Evolutionary conservation across 2,329 filamentous ascomycete genomes (phyloP).

Genomic region (Zarea fungicola): DNA sequence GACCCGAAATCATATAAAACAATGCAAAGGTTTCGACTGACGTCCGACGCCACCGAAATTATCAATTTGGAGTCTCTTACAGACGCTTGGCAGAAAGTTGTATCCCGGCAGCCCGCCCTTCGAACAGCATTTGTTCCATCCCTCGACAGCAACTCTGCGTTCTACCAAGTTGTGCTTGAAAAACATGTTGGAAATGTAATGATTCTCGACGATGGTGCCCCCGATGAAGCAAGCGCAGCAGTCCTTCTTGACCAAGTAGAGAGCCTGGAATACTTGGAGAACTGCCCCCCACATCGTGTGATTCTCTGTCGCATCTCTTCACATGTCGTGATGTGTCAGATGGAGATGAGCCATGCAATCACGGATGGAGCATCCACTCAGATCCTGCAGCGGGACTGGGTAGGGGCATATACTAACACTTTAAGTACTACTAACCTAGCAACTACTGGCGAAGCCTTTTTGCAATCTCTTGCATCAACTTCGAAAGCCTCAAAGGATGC

Average conservation of each 20-base stretch:
- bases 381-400: conserved; percentile 7
- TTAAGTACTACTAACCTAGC: neutral
- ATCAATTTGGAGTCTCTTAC: conserved; percentile 2
- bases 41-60: neutral
- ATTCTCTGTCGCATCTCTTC: conserved; percentile 3
- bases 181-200: neutral
- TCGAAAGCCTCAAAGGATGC: neutral
- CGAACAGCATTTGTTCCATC: conserved; percentile 14
- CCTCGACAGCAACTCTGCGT: neutral
- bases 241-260: neutral
- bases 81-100: conserved; percentile 14
- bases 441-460: neutral
- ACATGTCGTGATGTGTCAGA: conserved; percentile 7
- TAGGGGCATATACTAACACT: conserved; percentile 6
- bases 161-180: conserved; percentile 9
- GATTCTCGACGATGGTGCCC: neutral
- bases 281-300: conserved; percentile 2
- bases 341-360: conserved; percentile 16
- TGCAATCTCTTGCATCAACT: neutral
- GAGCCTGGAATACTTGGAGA: neutral
- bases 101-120: conserved; percentile 13
- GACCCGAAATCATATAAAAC: neutral
- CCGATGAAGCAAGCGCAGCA: neutral
- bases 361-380: conserved; percentile 13
- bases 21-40: neutral